These are phyloP conservation scores for Entomortierella beljakovae DNA, from an alignment of 192 early-diverging fungal species.

Conservation along the genomic window DNA sequence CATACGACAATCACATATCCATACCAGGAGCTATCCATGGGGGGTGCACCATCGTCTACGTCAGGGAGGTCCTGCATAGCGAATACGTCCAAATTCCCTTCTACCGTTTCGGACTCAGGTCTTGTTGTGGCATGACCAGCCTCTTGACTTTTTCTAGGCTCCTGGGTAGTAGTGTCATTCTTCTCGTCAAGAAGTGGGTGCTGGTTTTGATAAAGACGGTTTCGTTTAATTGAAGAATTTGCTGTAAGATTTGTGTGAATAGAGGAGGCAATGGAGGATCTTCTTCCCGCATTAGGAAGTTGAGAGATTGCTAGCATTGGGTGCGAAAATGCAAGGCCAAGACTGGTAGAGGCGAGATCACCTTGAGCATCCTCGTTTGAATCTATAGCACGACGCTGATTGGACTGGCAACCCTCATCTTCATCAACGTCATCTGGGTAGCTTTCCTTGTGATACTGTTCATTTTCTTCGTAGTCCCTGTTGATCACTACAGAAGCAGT, in stretches of 20 bases:
- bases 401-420: slow-evolving; percentile 20
- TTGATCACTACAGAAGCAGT: slow-evolving; percentile 1
- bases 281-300: slow-evolving; percentile 31
- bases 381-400: slow-evolving; percentile 43
- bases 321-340: slow-evolving; percentile 44
- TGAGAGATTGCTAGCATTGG: slow-evolving; percentile 52
- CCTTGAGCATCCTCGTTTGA: slow-evolving; percentile 13
- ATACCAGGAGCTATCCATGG: slow-evolving; percentile 51
- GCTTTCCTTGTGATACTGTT: not conserved
- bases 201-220: slow-evolving; percentile 25
- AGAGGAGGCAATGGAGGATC: slow-evolving; percentile 42
- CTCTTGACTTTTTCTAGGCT: slow-evolving; percentile 1
- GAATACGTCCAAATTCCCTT: slow-evolving; percentile 23
- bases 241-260: slow-evolving; percentile 27
- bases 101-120: not conserved
- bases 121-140: not conserved
- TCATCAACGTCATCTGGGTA: too few relatives aligned
- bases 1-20: slow-evolving; percentile 43
- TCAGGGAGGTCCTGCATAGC: slow-evolving; percentile 9
- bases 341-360: slow-evolving; percentile 10
- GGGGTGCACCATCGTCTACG: slow-evolving; percentile 30
- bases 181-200: not conserved
- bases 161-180: slow-evolving; percentile 4
- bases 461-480: not conserved
- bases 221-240: slow-evolving; percentile 5